Conservation (phyloP, 2,329 filamentous ascomycete genomes). For the Aureobasidium leucospermi region DNA sequence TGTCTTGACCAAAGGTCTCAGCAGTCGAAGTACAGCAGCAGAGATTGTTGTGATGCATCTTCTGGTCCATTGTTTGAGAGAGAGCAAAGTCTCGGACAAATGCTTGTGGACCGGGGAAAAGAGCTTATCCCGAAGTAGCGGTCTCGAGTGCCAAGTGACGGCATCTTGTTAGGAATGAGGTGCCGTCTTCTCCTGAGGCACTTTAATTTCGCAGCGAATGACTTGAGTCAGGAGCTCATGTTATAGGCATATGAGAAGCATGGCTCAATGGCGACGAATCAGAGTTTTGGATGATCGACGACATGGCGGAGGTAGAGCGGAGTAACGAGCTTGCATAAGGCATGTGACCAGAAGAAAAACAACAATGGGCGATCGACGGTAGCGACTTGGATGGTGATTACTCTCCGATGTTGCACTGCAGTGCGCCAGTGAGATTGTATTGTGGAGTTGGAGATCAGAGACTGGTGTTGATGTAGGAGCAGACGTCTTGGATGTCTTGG, state of each 20-base stretch:
- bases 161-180: constrained; percentile 9
- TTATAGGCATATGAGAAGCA: neutral
- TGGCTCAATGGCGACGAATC: neutral
- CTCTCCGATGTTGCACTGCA: constrained; percentile 3
- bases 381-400: neutral
- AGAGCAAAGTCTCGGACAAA: neutral
- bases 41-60: neutral
- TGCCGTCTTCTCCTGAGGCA: neutral
- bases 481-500: constrained; percentile 1
- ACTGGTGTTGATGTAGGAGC: neutral
- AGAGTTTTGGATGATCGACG: constrained; percentile 3
- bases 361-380: constrained; percentile 4
- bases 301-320: constrained; percentile 5
- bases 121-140: neutral
- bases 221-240: constrained; percentile 7
- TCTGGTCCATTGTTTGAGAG: neutral
- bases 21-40: neutral
- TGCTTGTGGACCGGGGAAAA: neutral
- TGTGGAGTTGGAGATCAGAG: neutral
- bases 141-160: constrained; percentile 4
- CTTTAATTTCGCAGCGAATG: constrained; percentile 5
- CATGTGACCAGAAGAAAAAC: constrained; percentile 1
- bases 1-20: neutral
- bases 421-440: neutral
- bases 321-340: constrained; percentile 1